These are phyloP conservation scores for Ophiostoma fasciatum DNA, from an alignment of 2,329 filamentous ascomycete genomes.

Conservation along the genomic window DNA sequence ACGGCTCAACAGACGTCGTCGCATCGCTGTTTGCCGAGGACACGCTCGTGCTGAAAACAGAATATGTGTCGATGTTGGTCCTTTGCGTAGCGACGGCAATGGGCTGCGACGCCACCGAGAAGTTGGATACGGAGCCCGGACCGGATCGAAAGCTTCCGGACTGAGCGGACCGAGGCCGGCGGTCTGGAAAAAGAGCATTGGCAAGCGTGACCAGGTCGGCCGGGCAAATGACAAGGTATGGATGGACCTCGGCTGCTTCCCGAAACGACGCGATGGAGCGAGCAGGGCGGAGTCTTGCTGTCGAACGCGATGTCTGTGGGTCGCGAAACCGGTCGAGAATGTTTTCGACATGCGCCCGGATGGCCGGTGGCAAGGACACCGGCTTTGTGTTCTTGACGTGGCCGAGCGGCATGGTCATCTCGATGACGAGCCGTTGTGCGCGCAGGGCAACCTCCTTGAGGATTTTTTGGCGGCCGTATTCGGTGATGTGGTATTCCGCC, in stretches of 20 bases:
- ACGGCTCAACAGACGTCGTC: slow-evolving; percentile 49
- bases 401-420: slow-evolving; percentile 35
- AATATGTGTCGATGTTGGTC: slow-evolving; percentile 49
- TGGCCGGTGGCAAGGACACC: slow-evolving; percentile 45
- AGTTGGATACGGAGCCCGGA: slow-evolving; percentile 53
- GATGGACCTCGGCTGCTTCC: slow-evolving; percentile 65
- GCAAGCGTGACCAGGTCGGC: slow-evolving; percentile 68
- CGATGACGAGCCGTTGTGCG: slow-evolving; percentile 64
- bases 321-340: slow-evolving; percentile 51
- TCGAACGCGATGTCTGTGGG: slow-evolving; percentile 30
- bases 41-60: slow-evolving; percentile 56
- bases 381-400: slow-evolving; percentile 18
- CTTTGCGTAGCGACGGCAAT: slow-evolving; percentile 45
- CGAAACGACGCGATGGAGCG: slow-evolving; percentile 57
- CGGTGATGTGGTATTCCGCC: slow-evolving; percentile 81
- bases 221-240: slow-evolving; percentile 65
- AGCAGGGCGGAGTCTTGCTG: slow-evolving; percentile 50
- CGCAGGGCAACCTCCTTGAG: slow-evolving; percentile 66
- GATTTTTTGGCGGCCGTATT: slow-evolving; percentile 74
- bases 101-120: slow-evolving; percentile 50
- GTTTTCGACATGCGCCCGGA: slow-evolving; percentile 55
- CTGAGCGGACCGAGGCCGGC: slow-evolving; percentile 46
- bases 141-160: slow-evolving; percentile 49
- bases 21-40: slow-evolving; percentile 59
- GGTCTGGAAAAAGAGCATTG: slow-evolving; percentile 70